phyloP scores from a whole-genome alignment of 2,329 filamentous ascomycete genomes.

The Colletotrichum siamense region DNA sequence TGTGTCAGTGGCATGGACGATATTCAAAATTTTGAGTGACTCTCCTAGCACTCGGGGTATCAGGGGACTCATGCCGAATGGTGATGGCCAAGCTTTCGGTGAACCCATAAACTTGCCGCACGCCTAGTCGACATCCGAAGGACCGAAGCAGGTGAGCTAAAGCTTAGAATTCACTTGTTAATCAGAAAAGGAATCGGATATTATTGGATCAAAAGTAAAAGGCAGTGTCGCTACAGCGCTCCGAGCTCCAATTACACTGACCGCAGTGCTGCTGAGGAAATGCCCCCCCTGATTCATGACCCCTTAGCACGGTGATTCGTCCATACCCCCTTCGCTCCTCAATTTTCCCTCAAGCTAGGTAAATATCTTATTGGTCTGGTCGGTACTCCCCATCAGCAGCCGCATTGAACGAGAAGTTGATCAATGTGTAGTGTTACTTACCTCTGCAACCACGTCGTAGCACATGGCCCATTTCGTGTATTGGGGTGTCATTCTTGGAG shows the following conservation, averaged over 20 bases:
- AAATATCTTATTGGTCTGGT: neutral
- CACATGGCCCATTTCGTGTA: neutral
- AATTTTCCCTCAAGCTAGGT: neutral
- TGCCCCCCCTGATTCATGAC: too few relatives aligned
- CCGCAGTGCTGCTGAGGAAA: neutral
- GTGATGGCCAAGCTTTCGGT: neutral
- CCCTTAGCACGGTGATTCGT: too few relatives aligned
- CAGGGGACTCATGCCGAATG: neutral
- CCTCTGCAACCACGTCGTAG: neutral
- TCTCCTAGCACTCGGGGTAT: neutral
- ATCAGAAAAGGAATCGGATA: neutral
- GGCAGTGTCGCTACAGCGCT: neutral
- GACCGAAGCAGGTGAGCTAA: too few relatives aligned
- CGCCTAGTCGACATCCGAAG: too few relatives aligned
- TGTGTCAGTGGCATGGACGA: neutral
- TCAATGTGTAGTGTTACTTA: rapidly evolving
- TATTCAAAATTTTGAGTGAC: rapidly evolving
- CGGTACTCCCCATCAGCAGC: rapidly evolving
- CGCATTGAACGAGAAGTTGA: neutral
- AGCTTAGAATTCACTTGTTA: neutral
- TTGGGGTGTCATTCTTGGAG: neutral
- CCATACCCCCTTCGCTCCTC: too few relatives aligned
- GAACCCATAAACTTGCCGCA: neutral
- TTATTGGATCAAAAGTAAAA: neutral
- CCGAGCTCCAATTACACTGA: neutral